phyloP scores from a whole-genome alignment of 164 flowering plant genomes.

The Kingdonia uniflora region DNA sequence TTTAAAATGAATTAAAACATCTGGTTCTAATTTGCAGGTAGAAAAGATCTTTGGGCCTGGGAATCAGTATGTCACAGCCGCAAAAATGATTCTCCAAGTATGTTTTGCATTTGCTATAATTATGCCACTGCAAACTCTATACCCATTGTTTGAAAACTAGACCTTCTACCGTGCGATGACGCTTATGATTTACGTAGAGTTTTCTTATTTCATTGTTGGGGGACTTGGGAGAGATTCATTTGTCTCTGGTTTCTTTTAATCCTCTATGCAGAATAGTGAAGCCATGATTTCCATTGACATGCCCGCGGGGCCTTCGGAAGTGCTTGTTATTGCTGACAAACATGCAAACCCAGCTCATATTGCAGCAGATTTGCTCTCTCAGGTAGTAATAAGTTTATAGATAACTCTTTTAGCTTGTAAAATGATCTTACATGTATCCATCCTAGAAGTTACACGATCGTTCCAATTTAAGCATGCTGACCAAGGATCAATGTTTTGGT shows the following conservation, averaged over 20 bases:
- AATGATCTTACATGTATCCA: not conserved
- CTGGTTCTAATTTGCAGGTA: slow-evolving; percentile 41
- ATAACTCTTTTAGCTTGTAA: not conserved
- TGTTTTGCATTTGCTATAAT: not conserved
- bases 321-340: slow-evolving; percentile 87
- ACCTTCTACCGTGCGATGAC: too few species aligned
- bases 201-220: not conserved
- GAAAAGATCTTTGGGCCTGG: slow-evolving; percentile 98
- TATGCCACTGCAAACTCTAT: not conserved
- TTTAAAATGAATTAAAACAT: too few species aligned
- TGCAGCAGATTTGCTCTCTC: slow-evolving; percentile 91
- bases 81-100: slow-evolving; percentile 99
- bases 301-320: slow-evolving; percentile 99
- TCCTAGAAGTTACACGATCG: too few species aligned
- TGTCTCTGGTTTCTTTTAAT: not conserved
- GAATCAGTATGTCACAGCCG: slow-evolving; percentile 97
- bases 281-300: slow-evolving; percentile 98
- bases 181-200: not conserved
- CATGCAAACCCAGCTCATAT: slow-evolving; percentile 83
- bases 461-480: too few species aligned
- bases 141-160: not conserved
- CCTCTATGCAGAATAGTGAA: slow-evolving; percentile 72
- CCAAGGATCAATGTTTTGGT: slow-evolving; percentile 2
- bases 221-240: not conserved
- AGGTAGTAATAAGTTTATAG: slow-evolving; percentile 33